Conservation (phyloP, 129 eudicot genomes). For the Chrysanthemum seticuspe region DNA sequence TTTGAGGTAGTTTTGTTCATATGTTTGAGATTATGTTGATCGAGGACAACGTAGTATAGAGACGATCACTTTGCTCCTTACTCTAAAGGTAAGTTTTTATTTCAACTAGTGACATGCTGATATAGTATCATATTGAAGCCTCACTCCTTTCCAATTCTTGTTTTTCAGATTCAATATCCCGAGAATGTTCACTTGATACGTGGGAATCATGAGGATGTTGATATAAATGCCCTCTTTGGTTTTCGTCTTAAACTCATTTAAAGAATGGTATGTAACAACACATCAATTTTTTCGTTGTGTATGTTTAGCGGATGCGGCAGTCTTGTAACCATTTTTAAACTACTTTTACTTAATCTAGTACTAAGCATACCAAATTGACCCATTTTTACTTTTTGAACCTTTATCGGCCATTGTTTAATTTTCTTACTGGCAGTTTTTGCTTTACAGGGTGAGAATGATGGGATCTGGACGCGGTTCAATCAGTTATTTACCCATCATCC, state of each 20-base stretch:
- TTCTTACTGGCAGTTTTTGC: too few relatives aligned
- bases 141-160: not conserved
- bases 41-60: conserved; percentile 99
- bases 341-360: too few relatives aligned
- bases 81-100: conserved; percentile 67
- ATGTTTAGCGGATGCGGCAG: too few relatives aligned
- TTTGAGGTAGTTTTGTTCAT: too few relatives aligned
- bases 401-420: too few relatives aligned
- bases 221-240: conserved; percentile 95
- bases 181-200: conserved; percentile 97
- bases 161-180: conserved; percentile 79
- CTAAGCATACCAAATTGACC: too few relatives aligned
- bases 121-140: conserved; percentile 9
- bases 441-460: too few relatives aligned
- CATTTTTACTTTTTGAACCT: too few relatives aligned
- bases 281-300: not conserved
- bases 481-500: too few relatives aligned
- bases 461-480: too few relatives aligned
- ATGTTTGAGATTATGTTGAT: conserved; percentile 70
- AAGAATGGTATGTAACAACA: conserved; percentile 72
- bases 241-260: conserved; percentile 96
- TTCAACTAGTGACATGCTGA: not conserved
- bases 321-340: too few relatives aligned
- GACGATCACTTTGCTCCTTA: conserved; percentile 87
- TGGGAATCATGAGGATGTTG: conserved; percentile 99